Conservation (phyloP, 2,329 filamentous ascomycete genomes). For the Aspergillus tanneri region DNA sequence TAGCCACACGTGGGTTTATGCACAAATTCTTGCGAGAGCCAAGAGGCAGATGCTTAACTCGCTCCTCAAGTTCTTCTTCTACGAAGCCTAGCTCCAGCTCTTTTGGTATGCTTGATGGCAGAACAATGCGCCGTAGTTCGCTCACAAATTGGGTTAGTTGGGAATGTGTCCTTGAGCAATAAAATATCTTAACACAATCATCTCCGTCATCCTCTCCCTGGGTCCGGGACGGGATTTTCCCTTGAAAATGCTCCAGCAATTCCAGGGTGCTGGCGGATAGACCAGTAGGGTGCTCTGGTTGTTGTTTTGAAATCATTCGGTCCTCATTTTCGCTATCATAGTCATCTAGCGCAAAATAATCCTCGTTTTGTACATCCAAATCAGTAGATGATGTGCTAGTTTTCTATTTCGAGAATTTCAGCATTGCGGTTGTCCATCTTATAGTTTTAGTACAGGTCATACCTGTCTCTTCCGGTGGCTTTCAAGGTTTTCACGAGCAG, state of each 20-base stretch:
- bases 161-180: constrained; percentile 89
- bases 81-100: constrained; percentile 28
- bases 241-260: constrained; percentile 67
- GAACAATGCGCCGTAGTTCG: constrained; percentile 73
- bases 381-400: constrained; percentile 19
- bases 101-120: constrained; percentile 69
- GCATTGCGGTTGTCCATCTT: not conserved
- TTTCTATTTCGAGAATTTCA: constrained; percentile 27
- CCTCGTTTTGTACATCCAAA: constrained; percentile 52
- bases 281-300: constrained; percentile 42
- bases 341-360: constrained; percentile 73
- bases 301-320: constrained; percentile 24
- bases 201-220: constrained; percentile 51
- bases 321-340: constrained; percentile 64
- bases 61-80: constrained; percentile 49
- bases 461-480: constrained; percentile 49
- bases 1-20: constrained; percentile 79
- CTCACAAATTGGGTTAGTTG: constrained; percentile 85
- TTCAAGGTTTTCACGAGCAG: constrained; percentile 52
- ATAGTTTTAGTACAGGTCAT: constrained; percentile 11
- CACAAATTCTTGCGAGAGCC: constrained; percentile 86
- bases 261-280: constrained; percentile 74
- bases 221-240: constrained; percentile 28
- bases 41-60: constrained; percentile 76
- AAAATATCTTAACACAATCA: constrained; percentile 77